Conservation (phyloP, 2,329 filamentous ascomycete genomes). For the Phoma sp. region DNA sequence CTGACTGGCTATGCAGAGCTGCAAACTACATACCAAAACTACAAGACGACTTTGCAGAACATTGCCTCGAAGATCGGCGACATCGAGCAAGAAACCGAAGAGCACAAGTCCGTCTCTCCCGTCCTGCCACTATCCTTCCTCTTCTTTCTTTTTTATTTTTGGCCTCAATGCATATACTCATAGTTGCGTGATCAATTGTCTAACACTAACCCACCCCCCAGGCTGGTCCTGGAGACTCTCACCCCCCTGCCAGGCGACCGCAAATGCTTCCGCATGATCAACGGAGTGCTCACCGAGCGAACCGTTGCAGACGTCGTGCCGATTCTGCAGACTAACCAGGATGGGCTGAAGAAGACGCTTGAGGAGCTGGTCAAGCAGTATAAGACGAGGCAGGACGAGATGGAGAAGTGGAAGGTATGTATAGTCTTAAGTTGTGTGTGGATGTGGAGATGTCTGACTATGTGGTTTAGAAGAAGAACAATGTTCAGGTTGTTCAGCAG, state of each 20-base stretch:
- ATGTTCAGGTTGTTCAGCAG: conserved; percentile 84
- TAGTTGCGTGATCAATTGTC: background rate
- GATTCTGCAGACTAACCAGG: conserved; percentile 88
- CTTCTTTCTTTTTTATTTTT: background rate
- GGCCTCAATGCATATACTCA: background rate
- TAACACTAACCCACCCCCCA: conserved; percentile 45
- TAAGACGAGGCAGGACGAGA: conserved; percentile 89
- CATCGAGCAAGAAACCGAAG: conserved; percentile 95
- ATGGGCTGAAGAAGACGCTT: conserved; percentile 90
- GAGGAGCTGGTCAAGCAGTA: conserved; percentile 97
- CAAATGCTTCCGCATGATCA: conserved; percentile 99
- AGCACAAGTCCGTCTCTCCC: conserved; percentile 80
- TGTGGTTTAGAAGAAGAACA: conserved; percentile 78
- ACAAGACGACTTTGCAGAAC: conserved; percentile 79
- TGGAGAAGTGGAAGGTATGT: conserved; percentile 97
- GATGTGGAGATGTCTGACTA: too few relatives aligned
- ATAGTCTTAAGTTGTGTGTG: background rate
- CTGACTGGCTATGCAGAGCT: conserved; percentile 64
- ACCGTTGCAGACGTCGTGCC: conserved; percentile 93
- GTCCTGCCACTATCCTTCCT: background rate
- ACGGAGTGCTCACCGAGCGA: conserved; percentile 91
- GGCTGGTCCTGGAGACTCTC: conserved; percentile 92
- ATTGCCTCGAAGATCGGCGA: conserved; percentile 96
- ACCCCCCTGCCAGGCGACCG: conserved; percentile 80
- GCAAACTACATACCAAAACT: conserved; percentile 79